Conservation (phyloP, 495 filamentous ascomycete genomes). For the Cenococcum geophilum region DNA sequence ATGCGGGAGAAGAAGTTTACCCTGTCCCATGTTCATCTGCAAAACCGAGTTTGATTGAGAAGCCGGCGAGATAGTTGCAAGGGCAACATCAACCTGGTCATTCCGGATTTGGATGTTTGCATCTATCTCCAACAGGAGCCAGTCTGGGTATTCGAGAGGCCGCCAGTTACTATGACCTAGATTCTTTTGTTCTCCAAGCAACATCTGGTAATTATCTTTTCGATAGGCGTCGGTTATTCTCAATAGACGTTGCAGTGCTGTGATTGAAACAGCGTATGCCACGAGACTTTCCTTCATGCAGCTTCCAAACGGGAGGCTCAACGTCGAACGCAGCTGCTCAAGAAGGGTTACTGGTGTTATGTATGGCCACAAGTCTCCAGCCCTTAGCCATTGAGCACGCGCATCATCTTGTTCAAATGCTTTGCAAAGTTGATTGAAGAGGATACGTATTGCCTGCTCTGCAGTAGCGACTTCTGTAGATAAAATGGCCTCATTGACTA, state of each 20-base stretch:
- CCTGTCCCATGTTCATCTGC: constrained; percentile 47
- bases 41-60: constrained; percentile 47
- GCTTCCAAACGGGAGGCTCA: constrained; percentile 32
- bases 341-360: constrained; percentile 48
- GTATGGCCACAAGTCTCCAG: constrained; percentile 49
- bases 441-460: too few species aligned
- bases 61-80: constrained; percentile 45
- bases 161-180: constrained; percentile 50
- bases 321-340: constrained; percentile 46
- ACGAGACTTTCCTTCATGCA: constrained; percentile 45
- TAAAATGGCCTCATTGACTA: too few species aligned
- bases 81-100: constrained; percentile 50
- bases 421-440: too few species aligned
- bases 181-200: constrained; percentile 27
- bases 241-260: constrained; percentile 43
- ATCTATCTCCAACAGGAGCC: constrained; percentile 56
- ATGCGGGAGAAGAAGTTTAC: not conserved
- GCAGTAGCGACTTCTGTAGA: too few species aligned
- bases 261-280: constrained; percentile 41
- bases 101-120: constrained; percentile 47
- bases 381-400: constrained; percentile 48
- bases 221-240: constrained; percentile 36
- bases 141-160: constrained; percentile 44
- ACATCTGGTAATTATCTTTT: constrained; percentile 15
- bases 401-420: too few species aligned